These are phyloP conservation scores for Micractinium sp. DNA, from an alignment of 139 green algal species.

Conservation along the genomic window DNA sequence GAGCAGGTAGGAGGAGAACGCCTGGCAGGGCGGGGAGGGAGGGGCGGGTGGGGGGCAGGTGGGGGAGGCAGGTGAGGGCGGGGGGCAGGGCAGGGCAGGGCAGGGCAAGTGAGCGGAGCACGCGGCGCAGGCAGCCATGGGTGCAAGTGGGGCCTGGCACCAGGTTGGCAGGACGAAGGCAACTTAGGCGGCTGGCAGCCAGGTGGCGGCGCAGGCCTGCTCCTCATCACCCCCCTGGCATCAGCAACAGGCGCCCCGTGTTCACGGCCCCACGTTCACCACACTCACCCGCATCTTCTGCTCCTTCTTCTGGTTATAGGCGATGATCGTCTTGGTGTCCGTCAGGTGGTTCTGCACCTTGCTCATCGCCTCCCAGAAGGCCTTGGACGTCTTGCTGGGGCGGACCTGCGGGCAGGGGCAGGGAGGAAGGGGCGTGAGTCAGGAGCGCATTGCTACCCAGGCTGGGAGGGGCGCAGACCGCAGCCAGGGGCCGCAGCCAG, in stretches of 20 bases:
- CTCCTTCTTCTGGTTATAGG: constrained; percentile 46
- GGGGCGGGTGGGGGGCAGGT: background rate
- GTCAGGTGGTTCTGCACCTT: constrained; percentile 44
- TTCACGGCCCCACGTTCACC: background rate
- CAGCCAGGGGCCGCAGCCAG: background rate
- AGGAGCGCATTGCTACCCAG: background rate
- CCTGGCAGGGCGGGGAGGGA: background rate
- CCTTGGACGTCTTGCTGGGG: constrained; percentile 36
- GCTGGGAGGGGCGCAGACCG: background rate
- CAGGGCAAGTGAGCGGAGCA: no score
- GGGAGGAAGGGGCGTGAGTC: background rate
- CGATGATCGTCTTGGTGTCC: constrained; percentile 30
- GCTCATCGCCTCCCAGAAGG: constrained; percentile 42
- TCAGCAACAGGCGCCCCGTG: background rate
- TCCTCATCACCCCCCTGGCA: background rate
- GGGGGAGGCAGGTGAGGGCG: background rate
- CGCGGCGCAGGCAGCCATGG: background rate
- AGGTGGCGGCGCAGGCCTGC: background rate
- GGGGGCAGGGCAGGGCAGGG: background rate
- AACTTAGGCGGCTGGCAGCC: no score
- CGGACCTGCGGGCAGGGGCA: constrained; percentile 23
- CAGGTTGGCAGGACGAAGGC: background rate
- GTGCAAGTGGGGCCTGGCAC: no score
- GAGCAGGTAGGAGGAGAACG: constrained; percentile 40
- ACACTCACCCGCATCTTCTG: constrained; percentile 33